A percentile compares a stretch with the other conserved stretches of the same genome.
Conservation (phyloP, 2,329 filamentous ascomycete species). For the Colletotrichum magnum region DNA sequence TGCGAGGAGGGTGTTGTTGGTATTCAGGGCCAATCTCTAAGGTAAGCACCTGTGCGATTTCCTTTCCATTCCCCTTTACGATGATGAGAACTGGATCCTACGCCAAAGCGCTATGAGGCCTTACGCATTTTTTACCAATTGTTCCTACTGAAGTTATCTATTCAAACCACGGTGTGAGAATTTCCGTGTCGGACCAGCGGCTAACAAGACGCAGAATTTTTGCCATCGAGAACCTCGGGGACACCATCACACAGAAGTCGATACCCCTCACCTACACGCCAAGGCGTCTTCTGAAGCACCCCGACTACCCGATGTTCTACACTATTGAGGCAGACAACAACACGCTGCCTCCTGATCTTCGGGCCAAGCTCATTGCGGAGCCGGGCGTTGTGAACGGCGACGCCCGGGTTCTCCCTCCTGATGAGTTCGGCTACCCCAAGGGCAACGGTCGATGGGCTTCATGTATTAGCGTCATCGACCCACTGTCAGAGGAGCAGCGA, state of each 20-base stretch:
- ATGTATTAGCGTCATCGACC: conserved; percentile 93
- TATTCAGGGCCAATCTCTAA: conserved; percentile 88
- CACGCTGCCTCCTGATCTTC: conserved; percentile 84
- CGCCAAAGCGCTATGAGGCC: conserved; percentile 68
- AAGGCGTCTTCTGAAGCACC: conserved; percentile 87
- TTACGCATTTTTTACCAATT: conserved; percentile 80
- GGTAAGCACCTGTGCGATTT: conserved; percentile 68
- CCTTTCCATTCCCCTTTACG: conserved; percentile 49
- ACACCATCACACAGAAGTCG: conserved; percentile 88
- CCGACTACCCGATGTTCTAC: conserved; percentile 91
- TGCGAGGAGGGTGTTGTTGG: conserved; percentile 95
- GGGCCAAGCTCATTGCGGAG: conserved; percentile 80
- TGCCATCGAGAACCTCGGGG: conserved; percentile 86
- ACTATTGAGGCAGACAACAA: conserved; percentile 96
- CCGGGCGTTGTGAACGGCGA: conserved; percentile 80
- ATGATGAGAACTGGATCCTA: conserved; percentile 79
- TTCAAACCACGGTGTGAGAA: neutral
- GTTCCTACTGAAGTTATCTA: conserved; percentile 87
- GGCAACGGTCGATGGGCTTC: conserved; percentile 93
- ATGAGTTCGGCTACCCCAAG: conserved; percentile 90
- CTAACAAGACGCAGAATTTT: conserved; percentile 78
- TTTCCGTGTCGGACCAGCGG: conserved; percentile 38
- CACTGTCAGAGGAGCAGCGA: conserved; percentile 76
- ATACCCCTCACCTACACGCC: conserved; percentile 93
- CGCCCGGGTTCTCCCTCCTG: conserved; percentile 77